Base-by-base conservation (phyloP, 768 basidiomycete species). In the Hericium rajendrae region DNA sequence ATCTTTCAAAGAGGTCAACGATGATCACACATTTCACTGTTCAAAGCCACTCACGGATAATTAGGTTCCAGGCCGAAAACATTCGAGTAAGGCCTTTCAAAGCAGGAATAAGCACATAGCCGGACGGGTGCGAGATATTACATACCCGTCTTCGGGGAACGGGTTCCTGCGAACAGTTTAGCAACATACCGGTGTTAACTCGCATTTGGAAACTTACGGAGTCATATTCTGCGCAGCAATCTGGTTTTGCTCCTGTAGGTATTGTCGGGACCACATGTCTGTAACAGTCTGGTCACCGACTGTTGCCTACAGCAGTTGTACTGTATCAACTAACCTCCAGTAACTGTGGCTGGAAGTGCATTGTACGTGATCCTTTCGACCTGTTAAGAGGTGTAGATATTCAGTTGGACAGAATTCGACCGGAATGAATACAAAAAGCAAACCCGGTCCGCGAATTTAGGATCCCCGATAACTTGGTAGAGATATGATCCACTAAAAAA, bases 181-280 rank as follows among this genome's bases (percentile, higher is more conserved):
- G 43, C 43, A 8, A 46, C 8, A 46, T 8, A 32, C 16, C 6
- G 16, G 15, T 18, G n/a, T n/a, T 6, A n/a, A 43, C 6, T 18
- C 6, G 20, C 52, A 48, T 20, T n/a, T 40, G 48, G 28, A 20
- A 13, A 60, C 73, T 61, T 48, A 77, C 77, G 73, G 75, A 16
- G 69, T 76, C 80, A 81, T 82, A 61, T 81, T 81, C 67, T 76
- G 74, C 15, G 78, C 72, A 0, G 76, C 77, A 40, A 82, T 76
- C 62, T 82, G 81, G 60, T 81, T 83, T 64, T 79, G 76, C 61
- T 82, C 76, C 58, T 82, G 82, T 15, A 82, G 67, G 61, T 82
- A 83, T 64, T 82, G 80, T 13, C 78, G 71, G 0, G 78, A 75
- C 80, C 78, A 82, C 77, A 82, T 81, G 62, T 76, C 79, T 80